Conservation (phyloP, 805 yeast species). For the Ogataea ramenticola region DNA sequence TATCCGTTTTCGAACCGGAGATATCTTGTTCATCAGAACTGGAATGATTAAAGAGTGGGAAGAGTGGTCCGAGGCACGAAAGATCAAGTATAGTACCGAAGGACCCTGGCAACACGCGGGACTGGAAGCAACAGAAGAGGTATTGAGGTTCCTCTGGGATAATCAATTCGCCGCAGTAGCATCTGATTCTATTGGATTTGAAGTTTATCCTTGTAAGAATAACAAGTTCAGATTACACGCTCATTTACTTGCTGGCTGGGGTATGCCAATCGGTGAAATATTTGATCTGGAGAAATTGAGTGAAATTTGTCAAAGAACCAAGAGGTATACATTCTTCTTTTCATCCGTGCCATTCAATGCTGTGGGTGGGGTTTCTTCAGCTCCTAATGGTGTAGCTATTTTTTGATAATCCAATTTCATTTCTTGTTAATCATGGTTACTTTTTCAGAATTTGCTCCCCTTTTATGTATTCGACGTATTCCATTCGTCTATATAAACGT, state of each 20-base stretch:
- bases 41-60: constrained; percentile 23
- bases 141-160: constrained; percentile 9
- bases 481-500: no score
- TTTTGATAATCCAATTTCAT: no score
- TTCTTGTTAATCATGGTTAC: no score
- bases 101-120: constrained; percentile 12
- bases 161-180: constrained; percentile 10
- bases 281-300: constrained; percentile 24
- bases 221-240: constrained; percentile 7
- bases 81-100: constrained; percentile 3
- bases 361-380: constrained; percentile 27
- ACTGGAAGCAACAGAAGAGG: constrained; percentile 6
- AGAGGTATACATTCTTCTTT: constrained; percentile 24
- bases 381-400: constrained; percentile 39
- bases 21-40: constrained; percentile 22
- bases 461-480: no score
- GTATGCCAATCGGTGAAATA: constrained; percentile 27
- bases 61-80: constrained; percentile 1
- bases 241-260: constrained; percentile 23
- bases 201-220: constrained; percentile 7
- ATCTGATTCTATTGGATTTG: constrained; percentile 10
- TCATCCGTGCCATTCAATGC: constrained; percentile 26
- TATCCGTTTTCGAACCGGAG: constrained; percentile 21
- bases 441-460: no score
- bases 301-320: constrained; percentile 15